These are phyloP conservation scores for Claviceps digitariae DNA, from an alignment of 2,329 filamentous ascomycete genomes.

Conservation along the genomic window DNA sequence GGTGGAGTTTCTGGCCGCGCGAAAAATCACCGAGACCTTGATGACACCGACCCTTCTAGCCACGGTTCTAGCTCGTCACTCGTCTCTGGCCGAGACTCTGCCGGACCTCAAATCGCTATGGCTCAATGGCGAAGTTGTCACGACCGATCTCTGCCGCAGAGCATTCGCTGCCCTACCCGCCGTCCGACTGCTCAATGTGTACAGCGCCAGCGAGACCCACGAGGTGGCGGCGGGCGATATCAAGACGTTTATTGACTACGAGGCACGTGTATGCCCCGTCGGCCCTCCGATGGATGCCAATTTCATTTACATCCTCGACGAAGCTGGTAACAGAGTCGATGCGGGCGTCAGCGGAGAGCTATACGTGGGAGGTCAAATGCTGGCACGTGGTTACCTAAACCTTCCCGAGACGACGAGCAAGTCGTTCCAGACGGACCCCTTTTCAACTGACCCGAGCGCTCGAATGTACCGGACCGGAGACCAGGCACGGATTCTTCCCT, in stretches of 20 bases:
- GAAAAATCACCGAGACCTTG: constrained; percentile 62
- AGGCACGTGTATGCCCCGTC: constrained; percentile 57
- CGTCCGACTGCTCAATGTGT: constrained; percentile 61
- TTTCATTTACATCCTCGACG: constrained; percentile 60
- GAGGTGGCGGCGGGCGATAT: constrained; percentile 70
- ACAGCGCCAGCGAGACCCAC: constrained; percentile 72
- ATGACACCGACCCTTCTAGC: constrained; percentile 73
- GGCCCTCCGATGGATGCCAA: constrained; percentile 55
- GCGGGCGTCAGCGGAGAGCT: constrained; percentile 56
- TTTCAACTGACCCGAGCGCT: constrained; percentile 42
- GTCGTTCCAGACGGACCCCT: constrained; percentile 55
- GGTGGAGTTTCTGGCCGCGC: constrained; percentile 53
- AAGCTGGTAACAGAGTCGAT: constrained; percentile 50
- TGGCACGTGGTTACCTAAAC: constrained; percentile 68
- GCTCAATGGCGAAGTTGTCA: constrained; percentile 75
- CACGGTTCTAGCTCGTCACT: constrained; percentile 57
- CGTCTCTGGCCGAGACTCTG: constrained; percentile 48
- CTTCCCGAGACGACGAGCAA: constrained; percentile 64
- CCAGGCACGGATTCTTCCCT: constrained; percentile 51
- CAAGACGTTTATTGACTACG: constrained; percentile 47
- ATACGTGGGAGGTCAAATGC: constrained; percentile 58
- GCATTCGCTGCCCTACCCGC: constrained; percentile 55
- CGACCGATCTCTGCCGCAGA: constrained; percentile 59
- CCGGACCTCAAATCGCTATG: constrained; percentile 57
- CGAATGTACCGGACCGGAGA: constrained; percentile 68